Conservation (phyloP, 768 basidiomycete species). For the Tylopilus rubrobrunneus region DNA sequence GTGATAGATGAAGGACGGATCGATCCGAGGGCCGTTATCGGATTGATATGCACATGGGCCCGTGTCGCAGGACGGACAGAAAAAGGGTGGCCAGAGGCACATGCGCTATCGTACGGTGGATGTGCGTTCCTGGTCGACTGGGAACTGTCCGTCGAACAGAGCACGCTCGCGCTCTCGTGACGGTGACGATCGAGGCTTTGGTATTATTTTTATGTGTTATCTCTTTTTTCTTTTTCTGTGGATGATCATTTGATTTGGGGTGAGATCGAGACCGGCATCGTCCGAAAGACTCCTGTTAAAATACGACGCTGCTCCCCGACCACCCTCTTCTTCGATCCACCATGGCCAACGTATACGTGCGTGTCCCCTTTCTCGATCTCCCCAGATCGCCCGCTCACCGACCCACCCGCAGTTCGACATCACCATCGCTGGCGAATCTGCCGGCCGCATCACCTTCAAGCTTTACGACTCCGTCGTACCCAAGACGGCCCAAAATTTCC, state of each 20-base stretch:
- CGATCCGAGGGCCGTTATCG: neutral
- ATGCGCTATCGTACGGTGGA: no score
- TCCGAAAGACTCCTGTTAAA: slow-evolving; percentile 1
- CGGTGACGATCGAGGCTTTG: no score
- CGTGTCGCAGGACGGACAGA: neutral
- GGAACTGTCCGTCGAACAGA: neutral
- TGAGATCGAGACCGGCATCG: neutral
- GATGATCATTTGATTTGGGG: neutral
- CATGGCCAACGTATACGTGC: slow-evolving; percentile 23
- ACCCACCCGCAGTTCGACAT: slow-evolving; percentile 58
- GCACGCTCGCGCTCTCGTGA: neutral
- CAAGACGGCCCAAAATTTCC: slow-evolving; percentile 78
- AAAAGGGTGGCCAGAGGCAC: neutral
- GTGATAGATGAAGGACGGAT: neutral
- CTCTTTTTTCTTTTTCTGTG: neutral
- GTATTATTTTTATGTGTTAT: no score
- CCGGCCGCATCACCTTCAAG: slow-evolving; percentile 75
- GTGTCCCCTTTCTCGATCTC: neutral
- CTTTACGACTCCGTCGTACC: slow-evolving; percentile 80
- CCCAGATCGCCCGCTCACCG: slow-evolving; percentile 1
- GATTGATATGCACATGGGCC: neutral
- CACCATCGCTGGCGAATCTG: slow-evolving; percentile 35
- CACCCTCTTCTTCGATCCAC: slow-evolving; percentile 4
- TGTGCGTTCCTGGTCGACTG: neutral
- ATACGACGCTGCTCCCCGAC: neutral